Evolutionary conservation across 805 yeast species (phyloP).

Genomic region (Scheffersomyces ergatensis): DNA sequence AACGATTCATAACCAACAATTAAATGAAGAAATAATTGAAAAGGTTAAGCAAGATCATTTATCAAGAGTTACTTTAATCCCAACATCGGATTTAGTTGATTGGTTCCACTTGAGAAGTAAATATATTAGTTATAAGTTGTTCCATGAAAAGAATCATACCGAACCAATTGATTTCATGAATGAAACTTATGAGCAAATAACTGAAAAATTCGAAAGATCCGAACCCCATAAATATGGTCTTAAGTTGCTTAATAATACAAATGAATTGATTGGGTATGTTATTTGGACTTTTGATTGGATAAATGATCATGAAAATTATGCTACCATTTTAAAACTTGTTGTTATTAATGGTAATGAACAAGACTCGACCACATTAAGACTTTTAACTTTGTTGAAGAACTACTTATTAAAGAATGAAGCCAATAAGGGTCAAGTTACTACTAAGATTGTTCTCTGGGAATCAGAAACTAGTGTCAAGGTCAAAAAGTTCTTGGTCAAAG

Average conservation of each 20-base stretch:
- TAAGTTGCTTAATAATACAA: conserved; percentile 14
- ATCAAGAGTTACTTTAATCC: conserved; percentile 27
- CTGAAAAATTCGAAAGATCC: conserved; percentile 16
- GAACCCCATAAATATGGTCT: conserved; percentile 35
- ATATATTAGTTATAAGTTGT: conserved; percentile 20
- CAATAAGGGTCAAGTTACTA: conserved; percentile 6
- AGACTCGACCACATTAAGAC: conserved; percentile 11
- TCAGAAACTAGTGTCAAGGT: conserved; percentile 21
- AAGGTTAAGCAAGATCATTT: conserved; percentile 26
- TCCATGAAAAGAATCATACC: conserved; percentile 11
- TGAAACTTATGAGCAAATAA: conserved; percentile 17
- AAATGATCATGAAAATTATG: conserved; percentile 15
- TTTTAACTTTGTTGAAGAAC: conserved; percentile 9
- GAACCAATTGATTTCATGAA: conserved; percentile 14
- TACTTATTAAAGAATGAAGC: conserved; percentile 7
- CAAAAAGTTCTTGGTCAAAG: conserved; percentile 11
- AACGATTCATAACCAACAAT: conserved; percentile 16
- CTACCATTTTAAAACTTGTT: conserved; percentile 25
- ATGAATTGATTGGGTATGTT: conserved; percentile 24
- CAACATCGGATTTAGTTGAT: conserved; percentile 27
- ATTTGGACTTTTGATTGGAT: conserved; percentile 40
- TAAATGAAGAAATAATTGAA: conserved; percentile 13
- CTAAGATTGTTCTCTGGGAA: conserved; percentile 32
- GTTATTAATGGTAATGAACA: conserved; percentile 17
- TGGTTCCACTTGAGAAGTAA: conserved; percentile 45